These are phyloP conservation scores for Cryptococcus amylolentus DNA, from an alignment of 1,284 basidiomycete genomes.

Conservation along the genomic window DNA sequence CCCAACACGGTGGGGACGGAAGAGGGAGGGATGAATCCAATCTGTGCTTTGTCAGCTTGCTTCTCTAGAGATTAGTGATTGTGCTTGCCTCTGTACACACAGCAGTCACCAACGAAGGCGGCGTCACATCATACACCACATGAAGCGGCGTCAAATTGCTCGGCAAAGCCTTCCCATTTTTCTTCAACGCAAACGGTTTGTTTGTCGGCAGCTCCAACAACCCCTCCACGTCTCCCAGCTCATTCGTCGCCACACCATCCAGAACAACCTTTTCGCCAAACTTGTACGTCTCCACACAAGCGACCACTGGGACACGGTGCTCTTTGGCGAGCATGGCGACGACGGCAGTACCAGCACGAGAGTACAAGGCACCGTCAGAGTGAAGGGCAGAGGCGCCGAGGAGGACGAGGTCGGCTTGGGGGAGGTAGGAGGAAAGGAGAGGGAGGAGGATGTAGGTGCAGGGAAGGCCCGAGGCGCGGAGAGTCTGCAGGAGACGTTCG, in stretches of 20 bases:
- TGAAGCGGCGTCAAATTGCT: slow-evolving; percentile 66
- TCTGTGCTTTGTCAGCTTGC: slow-evolving; percentile 15
- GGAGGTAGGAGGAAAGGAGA: slow-evolving; percentile 78
- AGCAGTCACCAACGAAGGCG: slow-evolving; percentile 84
- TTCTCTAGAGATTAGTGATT: not conserved
- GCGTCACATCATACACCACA: slow-evolving; percentile 87
- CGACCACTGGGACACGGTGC: slow-evolving; percentile 85
- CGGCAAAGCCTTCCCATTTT: slow-evolving; percentile 15
- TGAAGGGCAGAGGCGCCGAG: slow-evolving; percentile 92
- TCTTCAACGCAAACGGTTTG: slow-evolving; percentile 22
- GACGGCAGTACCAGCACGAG: slow-evolving; percentile 89
- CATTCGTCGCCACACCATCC: slow-evolving; percentile 94
- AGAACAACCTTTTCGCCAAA: slow-evolving; percentile 90
- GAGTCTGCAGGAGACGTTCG: slow-evolving; percentile 67
- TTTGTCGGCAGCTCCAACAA: slow-evolving; percentile 26
- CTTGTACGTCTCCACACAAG: slow-evolving; percentile 98
- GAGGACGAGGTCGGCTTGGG: slow-evolving; percentile 73
- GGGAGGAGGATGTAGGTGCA: slow-evolving; percentile 90
- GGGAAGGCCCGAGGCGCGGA: slow-evolving; percentile 70
- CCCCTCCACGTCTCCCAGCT: slow-evolving; percentile 63
- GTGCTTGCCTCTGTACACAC: slow-evolving; percentile 83
- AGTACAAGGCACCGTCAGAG: slow-evolving; percentile 91
- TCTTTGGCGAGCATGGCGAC: slow-evolving; percentile 94
- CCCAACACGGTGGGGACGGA: slow-evolving; percentile 52
- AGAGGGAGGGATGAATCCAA: slow-evolving; percentile 78